phyloP scores from a whole-genome alignment of 2,329 filamentous ascomycete genomes.

The Sarocladium brachiariae region DNA sequence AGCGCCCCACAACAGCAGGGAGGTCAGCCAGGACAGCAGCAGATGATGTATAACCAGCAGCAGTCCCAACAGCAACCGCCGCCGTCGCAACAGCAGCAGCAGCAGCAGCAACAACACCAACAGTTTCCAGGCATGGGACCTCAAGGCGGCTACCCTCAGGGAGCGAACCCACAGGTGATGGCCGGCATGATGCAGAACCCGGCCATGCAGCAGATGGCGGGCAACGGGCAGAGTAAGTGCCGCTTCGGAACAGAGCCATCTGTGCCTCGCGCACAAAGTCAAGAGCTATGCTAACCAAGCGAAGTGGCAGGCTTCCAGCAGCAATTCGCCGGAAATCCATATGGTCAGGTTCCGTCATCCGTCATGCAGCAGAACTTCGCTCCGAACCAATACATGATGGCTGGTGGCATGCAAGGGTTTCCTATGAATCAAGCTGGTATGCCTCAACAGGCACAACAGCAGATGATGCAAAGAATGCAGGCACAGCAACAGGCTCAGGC shows the following conservation, averaged over 20 bases:
- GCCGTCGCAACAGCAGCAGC: conserved; percentile 34
- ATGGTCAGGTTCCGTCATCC: conserved; percentile 44
- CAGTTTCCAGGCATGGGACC: conserved; percentile 48
- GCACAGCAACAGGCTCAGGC: conserved; percentile 17
- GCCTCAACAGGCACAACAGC: conserved; percentile 37
- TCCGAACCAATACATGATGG: conserved; percentile 42
- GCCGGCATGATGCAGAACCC: conserved; percentile 57
- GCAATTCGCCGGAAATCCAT: conserved; percentile 51
- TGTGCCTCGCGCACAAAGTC: neutral
- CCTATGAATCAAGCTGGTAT: conserved; percentile 47
- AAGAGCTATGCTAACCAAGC: neutral
- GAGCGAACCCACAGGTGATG: conserved; percentile 50
- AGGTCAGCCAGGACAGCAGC: conserved; percentile 34
- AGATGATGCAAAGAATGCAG: conserved; percentile 37
- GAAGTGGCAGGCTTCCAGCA: conserved; percentile 52
- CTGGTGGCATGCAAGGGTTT: conserved; percentile 45
- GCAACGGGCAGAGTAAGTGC: conserved; percentile 54
- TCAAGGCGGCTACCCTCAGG: conserved; percentile 43
- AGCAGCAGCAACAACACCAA: conserved; percentile 46
- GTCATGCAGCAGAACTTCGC: conserved; percentile 47
- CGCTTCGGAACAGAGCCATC: neutral
- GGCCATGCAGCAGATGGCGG: conserved; percentile 51
- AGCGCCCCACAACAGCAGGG: conserved; percentile 39
- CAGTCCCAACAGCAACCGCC: conserved; percentile 40
- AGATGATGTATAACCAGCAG: conserved; percentile 9